Evolutionary conservation across 805 yeast species (phyloP), one percentile per base, ranked within the genome.

Genomic region (Yamadazyma phyllophila): DNA sequence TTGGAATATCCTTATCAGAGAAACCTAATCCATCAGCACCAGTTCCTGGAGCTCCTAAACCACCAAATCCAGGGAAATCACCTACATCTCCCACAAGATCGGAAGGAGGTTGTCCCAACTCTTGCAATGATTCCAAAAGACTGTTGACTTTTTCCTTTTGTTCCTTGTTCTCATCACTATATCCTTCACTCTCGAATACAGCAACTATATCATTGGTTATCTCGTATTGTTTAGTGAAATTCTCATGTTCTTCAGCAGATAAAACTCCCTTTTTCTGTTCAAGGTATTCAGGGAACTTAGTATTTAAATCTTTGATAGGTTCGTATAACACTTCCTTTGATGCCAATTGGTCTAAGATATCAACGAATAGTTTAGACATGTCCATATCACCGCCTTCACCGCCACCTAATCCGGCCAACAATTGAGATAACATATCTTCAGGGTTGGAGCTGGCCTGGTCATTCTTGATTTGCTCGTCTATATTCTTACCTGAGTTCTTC

Each of bases 251-350:
- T 5, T 69, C 79, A 2, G 62, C 67, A 7, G 71, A 45, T 20
- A 81, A 60, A 31, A 58, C 54, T 7, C 70, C 74, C 42, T 70
- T 69, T 51, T 85, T 75, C 39, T 76, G 78, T 37, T 67, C 65
- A 50, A 92, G 71, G 83, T 88, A 92, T 24, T 63, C 75, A 2
- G 89, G 87, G 61, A 82, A 88, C 59, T 87, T 88, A 10, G 71
- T 66, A 52, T 83, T 80, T 61, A 91, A 74, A 49, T 89, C 96
- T 57, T 83, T 85, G 66, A 92, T 76, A 2, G 98, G 97, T 54
- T 85, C 96, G 59, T 88, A 91, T 32, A 92, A 73, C 15, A 91
- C 86, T 46, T 84, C 91, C 59, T 90, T 92, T 4, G 94, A 81
- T 7, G 94, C 80, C 61, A 92, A 75, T 60, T 90, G 92, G 50